Base-by-base conservation (phyloP, 306 rosid species). In the Acacia melanoxylon region DNA sequence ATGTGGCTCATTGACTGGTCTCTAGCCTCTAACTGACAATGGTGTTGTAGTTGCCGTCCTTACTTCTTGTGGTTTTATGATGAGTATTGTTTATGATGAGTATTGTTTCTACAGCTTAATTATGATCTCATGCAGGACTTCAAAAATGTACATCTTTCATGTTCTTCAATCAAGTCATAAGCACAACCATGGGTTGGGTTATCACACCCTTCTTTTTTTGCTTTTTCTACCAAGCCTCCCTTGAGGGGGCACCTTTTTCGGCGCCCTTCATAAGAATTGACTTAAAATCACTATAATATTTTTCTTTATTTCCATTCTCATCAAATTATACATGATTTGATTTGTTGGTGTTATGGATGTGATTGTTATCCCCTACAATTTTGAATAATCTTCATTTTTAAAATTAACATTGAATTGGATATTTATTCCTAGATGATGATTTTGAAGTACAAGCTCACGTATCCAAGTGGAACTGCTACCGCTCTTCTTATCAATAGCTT, bases 391-490 rank as follows among this genome's bases (percentile, higher is more conserved):
- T 37, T 37, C 8, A 37, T 37, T 37, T 44, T 22, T 22, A 78
- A 25, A 25, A 25, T 14, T 22, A 10, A 75, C 54, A 59, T 79
- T 71, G 44, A n/a, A 63, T 77, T 74, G 71, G 65, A 6, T 25
- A 24, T 13, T 33, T 54, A 11, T 72, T 19, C 56, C 54, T 52
- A 92, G 95, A 40, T 91, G 80, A 91, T 93, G 97, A 90, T 93
- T 76, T 52, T 91, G 85, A 88, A 81, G 81, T 91, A 89, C 90
- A 93, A 91, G 56, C 81, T 93, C 74, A 89, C 94, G 4, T 93
- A 93, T 61, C 96, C 96, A 14, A 93, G 97, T 82, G 94, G 97
- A 79, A 91, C 97, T 29, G 97, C 97, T n/a, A 93, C 96, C 6
- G 97, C 97, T 56, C 88, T 78, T 41, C 96, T 90, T 22, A 86